Base-by-base conservation (phyloP, 768 basidiomycete species). In the Lactarius tabidus region DNA sequence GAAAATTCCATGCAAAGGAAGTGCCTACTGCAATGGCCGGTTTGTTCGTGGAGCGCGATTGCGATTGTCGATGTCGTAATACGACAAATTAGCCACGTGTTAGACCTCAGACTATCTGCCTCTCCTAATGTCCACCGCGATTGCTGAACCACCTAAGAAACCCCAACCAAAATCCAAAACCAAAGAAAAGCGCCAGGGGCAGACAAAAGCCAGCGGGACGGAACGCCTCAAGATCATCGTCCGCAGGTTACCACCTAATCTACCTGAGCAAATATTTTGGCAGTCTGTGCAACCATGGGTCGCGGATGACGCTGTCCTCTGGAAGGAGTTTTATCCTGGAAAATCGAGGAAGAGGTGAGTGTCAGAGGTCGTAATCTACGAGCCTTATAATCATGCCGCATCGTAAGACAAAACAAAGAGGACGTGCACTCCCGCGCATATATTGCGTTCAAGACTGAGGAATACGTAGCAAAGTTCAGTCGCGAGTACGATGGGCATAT, bases 241-340 rank as follows among this genome's bases (percentile, higher is more conserved):
- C 20, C 86, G 96, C 51, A 79, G 93, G 43, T 80, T 98, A 6
- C 96, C 96, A 0, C 90, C 95, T 15, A 93, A 95, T 71, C 80
- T 99, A 3, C 96, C 96, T 5, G 94, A 95, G 70, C 86, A 86
- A 2, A 77, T 97, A 60, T 98, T 99, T 77, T 99, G 96, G 96
- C 85, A 89, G 71, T 93, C 91, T 67, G 93, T 95, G 3, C 80
- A 86, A 59, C 73, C 80, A 2, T 98, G 95, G 95, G 89, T 95
- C 18, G 81, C 84, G 1, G 87, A 90, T 20, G 87, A 93, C 39
- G 85, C 87, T 0, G 77, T 82, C 9, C 71, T 76, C 14, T 93
- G 89, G 90, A 90, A 84, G 73, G 69, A 75, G 1, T 93, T 82
- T 71, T 81, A 81, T 70, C 80, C 80, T 1, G 91, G 91, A 12